A percentile compares a stretch with the other conserved stretches of the same genome.
Evolutionary conservation across 148 eudicot genomes (phyloP).

Genomic region (Dianthus caryophyllus): DNA sequence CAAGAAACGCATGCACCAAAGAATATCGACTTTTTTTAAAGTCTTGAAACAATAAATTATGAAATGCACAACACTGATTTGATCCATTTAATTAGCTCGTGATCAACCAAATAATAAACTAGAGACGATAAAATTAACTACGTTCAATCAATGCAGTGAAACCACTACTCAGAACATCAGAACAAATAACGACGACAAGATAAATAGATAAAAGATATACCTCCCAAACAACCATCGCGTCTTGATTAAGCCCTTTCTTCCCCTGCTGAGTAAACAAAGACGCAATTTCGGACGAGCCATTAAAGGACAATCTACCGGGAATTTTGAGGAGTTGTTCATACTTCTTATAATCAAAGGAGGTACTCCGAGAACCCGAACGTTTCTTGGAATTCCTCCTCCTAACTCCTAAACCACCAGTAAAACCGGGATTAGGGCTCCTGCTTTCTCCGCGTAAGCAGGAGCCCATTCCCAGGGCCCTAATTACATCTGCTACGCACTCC

Average conservation of each 20-base stretch:
- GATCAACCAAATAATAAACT: not conserved
- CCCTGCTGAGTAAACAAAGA: slow-evolving; percentile 85
- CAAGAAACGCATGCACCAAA: not conserved
- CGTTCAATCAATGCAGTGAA: not conserved
- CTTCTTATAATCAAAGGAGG: slow-evolving; percentile 56
- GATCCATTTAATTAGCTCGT: not conserved
- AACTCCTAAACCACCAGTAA: slow-evolving; percentile 45
- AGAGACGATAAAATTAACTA: not conserved
- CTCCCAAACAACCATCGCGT: slow-evolving; percentile 99
- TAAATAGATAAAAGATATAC: slow-evolving; percentile 29
- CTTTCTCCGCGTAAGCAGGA: slow-evolving; percentile 88
- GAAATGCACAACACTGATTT: not conserved
- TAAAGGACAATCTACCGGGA: slow-evolving; percentile 63
- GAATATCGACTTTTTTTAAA: not conserved
- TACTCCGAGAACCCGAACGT: slow-evolving; percentile 46
- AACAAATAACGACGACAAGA: not conserved
- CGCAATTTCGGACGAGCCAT: slow-evolving; percentile 70
- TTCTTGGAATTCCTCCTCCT: slow-evolving; percentile 57
- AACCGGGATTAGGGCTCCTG: slow-evolving; percentile 70
- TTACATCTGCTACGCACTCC: slow-evolving; percentile 75
- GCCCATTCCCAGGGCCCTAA: slow-evolving; percentile 99
- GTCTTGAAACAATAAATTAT: not conserved
- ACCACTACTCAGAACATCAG: not conserved
- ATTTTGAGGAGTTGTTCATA: slow-evolving; percentile 62
- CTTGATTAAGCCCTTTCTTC: slow-evolving; percentile 89